phyloP scores from a whole-genome alignment of 2,329 filamentous ascomycete genomes.

The Neopestalotiopsis rosae region DNA sequence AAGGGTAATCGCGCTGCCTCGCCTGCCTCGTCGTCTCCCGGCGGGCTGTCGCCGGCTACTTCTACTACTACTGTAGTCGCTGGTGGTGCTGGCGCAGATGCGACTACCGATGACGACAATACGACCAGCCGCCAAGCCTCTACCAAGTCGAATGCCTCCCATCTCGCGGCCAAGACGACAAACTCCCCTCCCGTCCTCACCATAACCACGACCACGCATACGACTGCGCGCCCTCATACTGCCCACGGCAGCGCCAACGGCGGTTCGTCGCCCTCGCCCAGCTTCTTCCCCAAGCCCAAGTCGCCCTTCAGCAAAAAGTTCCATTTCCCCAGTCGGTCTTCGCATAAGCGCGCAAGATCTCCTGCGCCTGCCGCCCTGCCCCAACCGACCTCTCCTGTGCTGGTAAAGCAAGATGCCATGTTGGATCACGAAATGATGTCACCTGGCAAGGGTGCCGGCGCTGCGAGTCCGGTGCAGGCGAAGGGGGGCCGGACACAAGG shows the following conservation, averaged over 20 bases:
- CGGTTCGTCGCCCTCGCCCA: constrained; percentile 18
- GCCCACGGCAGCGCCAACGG: constrained; percentile 22
- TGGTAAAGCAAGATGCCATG: constrained; percentile 44
- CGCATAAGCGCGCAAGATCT: constrained; percentile 54
- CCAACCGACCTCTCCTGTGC: constrained; percentile 29
- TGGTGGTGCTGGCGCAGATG: background rate
- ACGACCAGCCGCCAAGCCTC: constrained; percentile 7
- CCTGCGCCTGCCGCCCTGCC: constrained; percentile 33
- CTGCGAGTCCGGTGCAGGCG: background rate
- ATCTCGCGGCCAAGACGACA: constrained; percentile 12
- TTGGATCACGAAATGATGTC: constrained; percentile 29
- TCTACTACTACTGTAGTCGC: constrained; percentile 15
- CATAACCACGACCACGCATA: constrained; percentile 33
- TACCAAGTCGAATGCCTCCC: background rate
- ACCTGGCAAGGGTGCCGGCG: constrained; percentile 17
- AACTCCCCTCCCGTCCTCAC: constrained; percentile 30
- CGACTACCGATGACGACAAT: constrained; percentile 13
- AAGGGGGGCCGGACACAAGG: constrained; percentile 32
- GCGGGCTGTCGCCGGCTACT: constrained; percentile 23
- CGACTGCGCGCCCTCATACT: constrained; percentile 21
- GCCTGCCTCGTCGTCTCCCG: constrained; percentile 10
- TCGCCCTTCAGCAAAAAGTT: constrained; percentile 48
- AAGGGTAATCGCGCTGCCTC: constrained; percentile 12
- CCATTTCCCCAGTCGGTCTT: constrained; percentile 43
- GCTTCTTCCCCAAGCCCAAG: constrained; percentile 27